These are phyloP conservation scores for Cladosporium sphaerospermum DNA, from an alignment of 2,329 filamentous ascomycete genomes.

Conservation along the genomic window DNA sequence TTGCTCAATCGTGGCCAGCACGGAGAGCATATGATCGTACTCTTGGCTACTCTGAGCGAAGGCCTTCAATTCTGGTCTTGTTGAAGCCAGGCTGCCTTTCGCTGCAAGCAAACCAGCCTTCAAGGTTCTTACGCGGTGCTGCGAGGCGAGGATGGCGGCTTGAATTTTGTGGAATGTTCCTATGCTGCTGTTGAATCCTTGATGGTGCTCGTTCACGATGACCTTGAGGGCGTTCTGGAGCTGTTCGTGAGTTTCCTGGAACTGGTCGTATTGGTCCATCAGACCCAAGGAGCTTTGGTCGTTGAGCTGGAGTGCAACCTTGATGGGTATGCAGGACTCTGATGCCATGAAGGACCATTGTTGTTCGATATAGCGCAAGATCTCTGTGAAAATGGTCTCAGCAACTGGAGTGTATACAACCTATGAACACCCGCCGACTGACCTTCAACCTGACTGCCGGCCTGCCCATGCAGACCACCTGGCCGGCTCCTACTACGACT, in stretches of 20 bases:
- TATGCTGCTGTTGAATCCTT: constrained; percentile 98
- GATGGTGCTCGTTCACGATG: constrained; percentile 97
- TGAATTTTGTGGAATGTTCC: constrained; percentile 99
- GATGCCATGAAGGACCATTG: constrained; percentile 92
- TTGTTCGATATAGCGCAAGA: constrained; percentile 75
- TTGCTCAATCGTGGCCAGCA: constrained; percentile 67
- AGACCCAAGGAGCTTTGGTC: constrained; percentile 89
- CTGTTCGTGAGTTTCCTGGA: constrained; percentile 75
- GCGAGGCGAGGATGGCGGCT: constrained; percentile 80
- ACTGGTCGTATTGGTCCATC: constrained; percentile 79
- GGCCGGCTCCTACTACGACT: constrained; percentile 29
- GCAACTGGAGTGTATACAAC: constrained; percentile 5
- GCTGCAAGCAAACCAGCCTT: constrained; percentile 77
- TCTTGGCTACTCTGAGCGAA: constrained; percentile 80
- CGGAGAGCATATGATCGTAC: constrained; percentile 83
- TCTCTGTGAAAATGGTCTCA: constrained; percentile 34
- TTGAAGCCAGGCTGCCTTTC: constrained; percentile 75
- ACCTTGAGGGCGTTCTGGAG: constrained; percentile 89
- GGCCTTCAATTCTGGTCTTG: constrained; percentile 83
- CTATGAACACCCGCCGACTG: constrained; percentile 16
- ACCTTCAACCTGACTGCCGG: constrained; percentile 39
- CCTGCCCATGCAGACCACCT: constrained; percentile 30
- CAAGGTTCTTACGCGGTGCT: constrained; percentile 73
- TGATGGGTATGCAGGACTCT: constrained; percentile 83
- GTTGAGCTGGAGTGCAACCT: constrained; percentile 89